Evolutionary conservation across 768 basidiomycete species (phyloP).

Genomic region (Baorangia bicolor): DNA sequence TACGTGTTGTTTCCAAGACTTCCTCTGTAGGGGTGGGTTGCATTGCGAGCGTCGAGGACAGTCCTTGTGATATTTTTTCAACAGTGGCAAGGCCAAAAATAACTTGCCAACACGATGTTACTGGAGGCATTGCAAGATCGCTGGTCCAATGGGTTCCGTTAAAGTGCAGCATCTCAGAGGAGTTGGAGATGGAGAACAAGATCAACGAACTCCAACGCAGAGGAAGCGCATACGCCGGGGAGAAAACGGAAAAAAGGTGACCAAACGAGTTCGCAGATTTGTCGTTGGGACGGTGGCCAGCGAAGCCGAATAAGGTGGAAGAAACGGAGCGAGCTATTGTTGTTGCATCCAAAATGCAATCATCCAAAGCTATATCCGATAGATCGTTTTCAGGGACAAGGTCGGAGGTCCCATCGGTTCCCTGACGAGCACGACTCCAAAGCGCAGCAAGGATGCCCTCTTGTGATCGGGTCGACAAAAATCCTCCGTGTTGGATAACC

Average conservation of each 20-base stretch:
- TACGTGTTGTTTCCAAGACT: conserved; percentile 29
- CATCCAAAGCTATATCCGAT: background rate
- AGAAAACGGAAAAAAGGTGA: conserved; percentile 25
- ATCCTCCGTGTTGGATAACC: conserved; percentile 28
- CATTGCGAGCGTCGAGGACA: background rate
- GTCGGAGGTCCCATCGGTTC: background rate
- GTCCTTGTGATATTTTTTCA: conserved; percentile 28
- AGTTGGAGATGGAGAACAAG: conserved; percentile 36
- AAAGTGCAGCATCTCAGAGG: background rate
- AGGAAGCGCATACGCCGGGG: conserved; percentile 28
- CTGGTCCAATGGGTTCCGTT: background rate
- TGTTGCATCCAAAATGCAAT: conserved; percentile 5
- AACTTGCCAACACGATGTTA: conserved; percentile 37
- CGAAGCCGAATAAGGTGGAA: conserved; percentile 5
- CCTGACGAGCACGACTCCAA: conserved; percentile 31
- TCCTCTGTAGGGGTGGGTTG: background rate
- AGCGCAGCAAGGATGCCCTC: conserved; percentile 37
- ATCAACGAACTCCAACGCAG: conserved; percentile 45
- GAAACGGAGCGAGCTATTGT: conserved; percentile 17
- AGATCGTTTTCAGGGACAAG: background rate
- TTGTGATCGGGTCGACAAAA: conserved; percentile 31
- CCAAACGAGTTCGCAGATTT: background rate
- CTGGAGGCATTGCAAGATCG: conserved; percentile 4
- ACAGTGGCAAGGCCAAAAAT: conserved; percentile 42
- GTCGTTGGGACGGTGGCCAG: background rate